Base-by-base conservation (phyloP, 2,329 filamentous ascomycete species). In the Penicillium corylophilum region DNA sequence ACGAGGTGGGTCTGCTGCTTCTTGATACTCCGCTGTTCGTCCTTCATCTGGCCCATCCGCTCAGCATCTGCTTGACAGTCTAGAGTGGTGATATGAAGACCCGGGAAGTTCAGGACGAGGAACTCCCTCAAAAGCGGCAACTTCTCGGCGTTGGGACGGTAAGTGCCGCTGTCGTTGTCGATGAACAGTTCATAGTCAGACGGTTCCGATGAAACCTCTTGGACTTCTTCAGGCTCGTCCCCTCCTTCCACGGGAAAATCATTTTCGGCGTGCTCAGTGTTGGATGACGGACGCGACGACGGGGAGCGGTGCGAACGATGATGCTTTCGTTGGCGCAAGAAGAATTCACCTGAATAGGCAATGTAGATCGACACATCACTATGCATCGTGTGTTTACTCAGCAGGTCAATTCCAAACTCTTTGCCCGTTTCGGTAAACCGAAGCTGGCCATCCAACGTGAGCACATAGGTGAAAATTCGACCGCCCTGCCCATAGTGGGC, bases 301-400 rank as follows among this genome's bases (percentile, higher is more conserved):
- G 43, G 36, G 2, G 50, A 64, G 5, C 67, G 64, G 6, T 62
- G 63, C 20, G 68, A 71, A 46, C 72, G 66, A 5, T 70, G 71
- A 60, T 82, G 78, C 56, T 66, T 81, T 23, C 89, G 78, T 2
- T 88, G 82, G 13, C 90, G 83, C 56, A 97, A 81, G 69, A 96
- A 94, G 71, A 97, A 97, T 67, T 97, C 93, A 38, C 93, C 93
- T 0, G 89, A 90, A 68, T 86, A 96, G 20, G 92, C 93, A 57
- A 96, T 90, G 69, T 96, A 96, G 2, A 89, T 88, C 31, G 86
- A 88, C 1, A 96, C 92, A 70, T 96, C 87, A 59, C 89, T 93
- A 74, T 97, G 93, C 90, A 97, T 96, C 36, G 90, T 95, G 71
- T 97, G 93, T 70, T 97, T 97, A 71, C 87, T 91, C 64, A 97